Percentiles rank a stretch among this genome's conserved stretches.
Evolutionary conservation across 106 monocot species (phyloP).

Genomic region (Platanthera zijinensis): DNA sequence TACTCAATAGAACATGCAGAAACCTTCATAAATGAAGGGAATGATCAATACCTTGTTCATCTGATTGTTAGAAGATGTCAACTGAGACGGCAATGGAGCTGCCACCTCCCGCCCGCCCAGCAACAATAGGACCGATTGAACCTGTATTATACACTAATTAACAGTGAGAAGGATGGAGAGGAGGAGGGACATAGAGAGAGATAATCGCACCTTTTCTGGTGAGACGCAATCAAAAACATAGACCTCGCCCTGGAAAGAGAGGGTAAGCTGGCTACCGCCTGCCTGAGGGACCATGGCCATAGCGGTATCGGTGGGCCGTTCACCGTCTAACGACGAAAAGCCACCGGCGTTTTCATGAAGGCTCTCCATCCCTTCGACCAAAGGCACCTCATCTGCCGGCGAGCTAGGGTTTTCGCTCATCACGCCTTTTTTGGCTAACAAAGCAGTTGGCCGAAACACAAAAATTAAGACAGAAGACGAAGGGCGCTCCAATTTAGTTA

Average conservation of each 20-base stretch:
- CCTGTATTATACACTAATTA: conserved; percentile 17
- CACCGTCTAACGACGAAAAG: conserved; percentile 1
- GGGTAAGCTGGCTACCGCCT: conserved; percentile 56
- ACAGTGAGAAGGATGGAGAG: background rate
- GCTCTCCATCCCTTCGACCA: conserved; percentile 5
- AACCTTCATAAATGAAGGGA: background rate
- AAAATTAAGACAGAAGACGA: background rate
- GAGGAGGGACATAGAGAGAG: background rate
- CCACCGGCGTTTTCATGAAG: background rate
- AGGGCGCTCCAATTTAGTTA: background rate
- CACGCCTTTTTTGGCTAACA: background rate
- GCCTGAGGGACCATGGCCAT: conserved; percentile 3
- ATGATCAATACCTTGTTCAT: conserved; percentile 26
- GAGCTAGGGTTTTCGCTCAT: conserved; percentile 10
- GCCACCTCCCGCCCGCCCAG: conserved; percentile 49
- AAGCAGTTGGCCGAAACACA: background rate
- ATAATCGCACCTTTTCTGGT: conserved; percentile 45
- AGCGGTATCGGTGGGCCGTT: background rate
- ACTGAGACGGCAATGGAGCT: conserved; percentile 13
- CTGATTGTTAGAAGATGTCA: conserved; percentile 34
- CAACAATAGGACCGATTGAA: conserved; percentile 58
- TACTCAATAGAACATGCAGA: background rate
- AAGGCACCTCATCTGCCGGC: background rate
- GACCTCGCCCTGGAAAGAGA: conserved; percentile 80
- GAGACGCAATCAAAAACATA: conserved; percentile 74